Evolutionary conservation across 202 grass and related monocot species (phyloP), one percentile per base, ranked within the genome.

Genomic region (Dendrocalamus latiflorus): DNA sequence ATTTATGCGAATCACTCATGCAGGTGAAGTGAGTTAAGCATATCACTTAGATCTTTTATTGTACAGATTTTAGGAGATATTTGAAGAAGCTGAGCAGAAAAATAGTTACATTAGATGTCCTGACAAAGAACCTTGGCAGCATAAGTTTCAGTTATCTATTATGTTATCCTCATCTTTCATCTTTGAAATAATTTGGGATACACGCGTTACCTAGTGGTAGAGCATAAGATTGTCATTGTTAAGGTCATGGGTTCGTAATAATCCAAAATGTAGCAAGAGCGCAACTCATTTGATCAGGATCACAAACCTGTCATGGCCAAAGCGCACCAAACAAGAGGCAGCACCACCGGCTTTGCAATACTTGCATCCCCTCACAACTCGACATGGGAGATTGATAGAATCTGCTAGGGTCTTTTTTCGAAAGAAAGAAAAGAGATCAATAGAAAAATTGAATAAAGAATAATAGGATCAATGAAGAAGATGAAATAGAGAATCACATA

Each of bases 341-440:
- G 87, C 87, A 74, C 36, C 72, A 77, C 56, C 73, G 77, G 65
- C 80, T 87, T 81, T 91, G 83, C 94, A 97, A 84, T 92, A 94
- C 57, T 68, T 90, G 88, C 94, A 97, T 39, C 94, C 94, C 76
- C 82, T 97, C 53, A 85, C 91, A 83, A 97, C 34, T 66, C 94
- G 87, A 90, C 94, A 94, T 44, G 91, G 91, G 24, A 97, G 77
- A 87, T 83, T 92, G 71, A 97, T 85, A 51, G 85, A 68, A 65
- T 97, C 91, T 6, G 91, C 91, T 37, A 94, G 64, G 61, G 77
- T 79, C 94, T 97, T 72, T 88, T 48, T 10, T 26, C 16, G 8
- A 74, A 62, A 72, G 5, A 77, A 70, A 72, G 78, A 6, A 86
- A 68, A 43, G 53, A 14, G 42, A 75, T 91, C 53, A 81, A 66